phyloP scores from a whole-genome alignment of 257 asterid genomes.

The Lycium barbarum region DNA sequence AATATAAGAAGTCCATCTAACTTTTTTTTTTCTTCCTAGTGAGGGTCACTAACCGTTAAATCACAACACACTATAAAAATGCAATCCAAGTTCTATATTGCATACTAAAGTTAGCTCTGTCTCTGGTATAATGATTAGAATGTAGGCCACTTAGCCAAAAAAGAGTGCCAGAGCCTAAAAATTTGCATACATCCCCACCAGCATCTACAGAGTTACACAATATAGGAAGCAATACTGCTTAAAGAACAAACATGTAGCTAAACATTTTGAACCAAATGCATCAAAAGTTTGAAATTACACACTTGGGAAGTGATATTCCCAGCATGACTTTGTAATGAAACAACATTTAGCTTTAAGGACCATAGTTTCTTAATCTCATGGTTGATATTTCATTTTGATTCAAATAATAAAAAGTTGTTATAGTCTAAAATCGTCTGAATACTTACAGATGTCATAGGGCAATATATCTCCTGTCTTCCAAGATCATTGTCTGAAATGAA shows the following conservation, averaged over 20 bases:
- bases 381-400: not conserved
- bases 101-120: not conserved
- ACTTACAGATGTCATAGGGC: not conserved
- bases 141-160: not conserved
- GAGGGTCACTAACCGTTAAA: not conserved
- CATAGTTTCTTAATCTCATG: not conserved
- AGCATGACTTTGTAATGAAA: not conserved
- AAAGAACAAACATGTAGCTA: not conserved
- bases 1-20: not conserved
- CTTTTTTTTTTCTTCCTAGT: not conserved
- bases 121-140: not conserved
- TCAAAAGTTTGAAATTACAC: not conserved
- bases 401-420: not conserved
- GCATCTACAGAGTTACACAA: not conserved
- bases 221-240: slow-evolving; percentile 14
- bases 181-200: not conserved
- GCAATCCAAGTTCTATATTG: no score
- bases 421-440: not conserved
- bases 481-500: not conserved
- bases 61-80: no score
- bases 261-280: slow-evolving; percentile 10
- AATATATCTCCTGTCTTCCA: not conserved
- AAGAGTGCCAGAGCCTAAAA: not conserved
- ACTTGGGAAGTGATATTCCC: not conserved
- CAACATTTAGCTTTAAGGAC: not conserved